Conservation (phyloP, 2,329 filamentous ascomycete genomes). For the Ceratocystis destructans region DNA sequence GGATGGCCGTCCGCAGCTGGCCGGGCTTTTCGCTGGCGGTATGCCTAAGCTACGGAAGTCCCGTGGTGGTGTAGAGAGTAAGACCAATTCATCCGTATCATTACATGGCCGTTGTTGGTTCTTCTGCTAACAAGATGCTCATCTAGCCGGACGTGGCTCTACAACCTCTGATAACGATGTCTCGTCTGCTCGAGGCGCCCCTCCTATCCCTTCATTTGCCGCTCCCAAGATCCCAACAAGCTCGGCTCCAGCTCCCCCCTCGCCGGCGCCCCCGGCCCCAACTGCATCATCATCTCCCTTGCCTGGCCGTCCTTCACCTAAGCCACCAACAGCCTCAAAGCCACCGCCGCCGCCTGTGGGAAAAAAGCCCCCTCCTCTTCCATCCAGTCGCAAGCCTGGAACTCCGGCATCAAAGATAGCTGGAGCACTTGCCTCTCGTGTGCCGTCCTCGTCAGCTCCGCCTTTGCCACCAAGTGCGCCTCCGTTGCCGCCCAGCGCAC, state of each 20-base stretch:
- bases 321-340: constrained; percentile 40
- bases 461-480: constrained; percentile 30
- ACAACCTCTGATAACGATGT: constrained; percentile 4
- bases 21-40: constrained; percentile 77
- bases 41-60: constrained; percentile 91
- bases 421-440: constrained; percentile 28
- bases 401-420: constrained; percentile 33
- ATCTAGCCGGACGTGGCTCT: constrained; percentile 15
- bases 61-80: constrained; percentile 59
- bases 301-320: constrained; percentile 28
- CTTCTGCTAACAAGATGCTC: background rate
- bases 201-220: constrained; percentile 38
- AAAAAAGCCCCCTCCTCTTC: constrained; percentile 57
- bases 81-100: background rate
- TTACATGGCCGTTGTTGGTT: background rate
- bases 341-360: constrained; percentile 66
- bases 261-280: constrained; percentile 50
- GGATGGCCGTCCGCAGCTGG: constrained; percentile 64
- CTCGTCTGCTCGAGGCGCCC: constrained; percentile 22
- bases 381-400: constrained; percentile 34
- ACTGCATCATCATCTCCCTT: constrained; percentile 52
- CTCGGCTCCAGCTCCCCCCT: constrained; percentile 29
- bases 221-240: constrained; percentile 47
- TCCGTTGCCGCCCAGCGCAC: constrained; percentile 29
- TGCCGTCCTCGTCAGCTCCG: constrained; percentile 28